phyloP scores from a whole-genome alignment of 176 grass and related monocot species.

The Bolboschoenus planiculmis region DNA sequence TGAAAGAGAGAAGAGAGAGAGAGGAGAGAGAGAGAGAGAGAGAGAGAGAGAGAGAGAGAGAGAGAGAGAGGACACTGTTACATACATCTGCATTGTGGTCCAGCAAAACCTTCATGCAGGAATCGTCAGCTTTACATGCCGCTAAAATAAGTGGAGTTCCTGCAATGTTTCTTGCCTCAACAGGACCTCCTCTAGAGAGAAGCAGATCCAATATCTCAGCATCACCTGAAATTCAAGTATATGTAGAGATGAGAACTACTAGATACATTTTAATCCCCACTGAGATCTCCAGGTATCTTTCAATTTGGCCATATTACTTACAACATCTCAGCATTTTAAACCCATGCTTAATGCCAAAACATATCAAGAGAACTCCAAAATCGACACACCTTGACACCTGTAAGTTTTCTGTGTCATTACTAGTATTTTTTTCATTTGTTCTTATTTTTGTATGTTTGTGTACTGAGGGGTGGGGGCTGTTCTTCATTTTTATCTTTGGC shows the following conservation, averaged over 20 bases:
- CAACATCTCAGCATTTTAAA: neutral
- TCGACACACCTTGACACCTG: neutral
- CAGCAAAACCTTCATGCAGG: constrained; percentile 5
- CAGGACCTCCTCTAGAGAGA: neutral
- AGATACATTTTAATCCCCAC: neutral
- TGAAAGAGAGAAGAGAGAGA: neutral
- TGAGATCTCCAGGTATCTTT: neutral
- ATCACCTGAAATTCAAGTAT: neutral
- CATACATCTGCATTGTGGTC: constrained; percentile 9
- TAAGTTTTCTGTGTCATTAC: no score
- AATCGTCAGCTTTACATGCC: neutral
- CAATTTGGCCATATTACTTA: neutral
- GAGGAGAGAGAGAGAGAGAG: no score
- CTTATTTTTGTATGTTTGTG: no score
- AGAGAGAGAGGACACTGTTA: neutral
- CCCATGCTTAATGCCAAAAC: neutral
- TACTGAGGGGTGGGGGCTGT: no score
- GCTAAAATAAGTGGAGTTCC: constrained; percentile 10
- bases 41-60: no score
- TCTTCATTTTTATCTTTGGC: no score
- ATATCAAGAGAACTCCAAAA: neutral
- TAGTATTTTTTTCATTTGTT: no score
- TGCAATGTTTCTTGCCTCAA: neutral
- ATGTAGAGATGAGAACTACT: neutral
- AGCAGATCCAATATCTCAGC: neutral